Base-by-base conservation (phyloP, 2,329 filamentous ascomycete genomes). In the Mycosphaerelloides madeirae region DNA sequence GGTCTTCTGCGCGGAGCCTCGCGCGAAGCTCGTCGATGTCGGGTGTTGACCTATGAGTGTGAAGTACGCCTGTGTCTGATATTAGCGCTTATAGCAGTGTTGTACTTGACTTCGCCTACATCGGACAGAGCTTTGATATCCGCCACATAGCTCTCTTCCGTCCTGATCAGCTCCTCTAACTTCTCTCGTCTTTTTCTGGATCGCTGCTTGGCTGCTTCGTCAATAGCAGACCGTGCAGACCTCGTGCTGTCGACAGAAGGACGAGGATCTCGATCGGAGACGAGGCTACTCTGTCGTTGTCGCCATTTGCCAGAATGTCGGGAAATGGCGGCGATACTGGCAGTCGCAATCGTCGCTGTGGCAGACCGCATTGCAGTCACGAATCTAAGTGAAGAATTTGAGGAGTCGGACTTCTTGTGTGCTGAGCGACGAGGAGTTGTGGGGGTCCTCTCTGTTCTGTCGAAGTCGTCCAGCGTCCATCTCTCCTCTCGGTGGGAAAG, bases 121-220 rank as follows among this genome's bases (percentile, higher is more conserved):
- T 94, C 89, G 63, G 85, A 84, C 47, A 97, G 72, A 53, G 93
- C 88, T 57, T 87, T 87, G 46, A 97, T 68, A 58, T 95, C 91
- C 13, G 83, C 80, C 56, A 97, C 83, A 63, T 97, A 97, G 58
- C 84, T 81, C 62, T 93, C 85, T 65, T 97, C 93, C 0, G 90
- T 95, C 44, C 71, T 78, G 49, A 96, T 80, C 39, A 97, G 72
- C 67, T 97, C 93, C 61, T 93, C 86, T 29, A 97, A 68, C 31
- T 95, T 81, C 50, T 83, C 81, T 12, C 87, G 80, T 49, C 93
- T 80, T 58, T 89, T 85, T 15, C 85, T 67, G 1, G 87, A 80
- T 41, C 90, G 80, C 53, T 82, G 78, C 32, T 78, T 77, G n/a
- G 85, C 82, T 22, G 76, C 81, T 46, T 83, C 77, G 54, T 95